A percentile compares a stretch with the other conserved stretches of the same genome.
These are phyloP conservation scores for Schizothecium vesticola DNA, from an alignment of 495 filamentous ascomycete genomes.

Conservation along the genomic window DNA sequence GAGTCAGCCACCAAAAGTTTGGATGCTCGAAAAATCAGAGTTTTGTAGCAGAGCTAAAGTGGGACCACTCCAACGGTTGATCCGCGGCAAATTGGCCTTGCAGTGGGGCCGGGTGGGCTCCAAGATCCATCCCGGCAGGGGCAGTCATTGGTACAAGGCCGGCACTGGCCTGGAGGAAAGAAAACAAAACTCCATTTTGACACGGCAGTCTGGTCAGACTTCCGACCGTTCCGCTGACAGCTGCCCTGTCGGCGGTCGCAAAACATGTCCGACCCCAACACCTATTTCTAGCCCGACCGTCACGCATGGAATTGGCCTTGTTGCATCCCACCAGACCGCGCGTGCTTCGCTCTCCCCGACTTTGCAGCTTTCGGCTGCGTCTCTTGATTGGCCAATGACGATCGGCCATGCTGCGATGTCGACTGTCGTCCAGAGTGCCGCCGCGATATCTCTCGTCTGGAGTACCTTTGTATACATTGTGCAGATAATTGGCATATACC, in stretches of 20 bases:
- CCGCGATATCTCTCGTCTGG: conserved; percentile 46
- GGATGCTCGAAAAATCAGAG: conserved; percentile 1
- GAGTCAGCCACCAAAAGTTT: conserved; percentile 1
- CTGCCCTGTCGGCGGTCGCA: background rate
- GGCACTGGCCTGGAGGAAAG: background rate
- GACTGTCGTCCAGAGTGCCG: conserved; percentile 34
- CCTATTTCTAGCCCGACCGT: background rate
- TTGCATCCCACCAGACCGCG: background rate
- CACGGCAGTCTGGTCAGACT: background rate
- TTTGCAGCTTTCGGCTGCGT: background rate
- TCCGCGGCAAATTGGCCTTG: background rate
- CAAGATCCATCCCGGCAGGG: background rate
- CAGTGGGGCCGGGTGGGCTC: background rate
- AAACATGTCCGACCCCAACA: conserved; percentile 1
- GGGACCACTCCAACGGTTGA: conserved; percentile 3
- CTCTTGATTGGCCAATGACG: conserved; percentile 1
- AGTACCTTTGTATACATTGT: conserved; percentile 44
- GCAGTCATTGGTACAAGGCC: background rate
- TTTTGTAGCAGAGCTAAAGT: conserved; percentile 6
- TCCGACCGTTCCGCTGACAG: conserved; percentile 2
- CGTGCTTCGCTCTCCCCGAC: background rate
- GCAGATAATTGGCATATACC: conserved; percentile 45
- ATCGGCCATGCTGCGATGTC: conserved; percentile 33
- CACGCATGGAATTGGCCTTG: background rate
- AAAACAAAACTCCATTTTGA: background rate